Percentiles rank a stretch among this genome's conserved stretches.
Evolutionary conservation across 2,329 filamentous ascomycete species (phyloP).

Genomic region (Teratosphaeriaceae sp.): DNA sequence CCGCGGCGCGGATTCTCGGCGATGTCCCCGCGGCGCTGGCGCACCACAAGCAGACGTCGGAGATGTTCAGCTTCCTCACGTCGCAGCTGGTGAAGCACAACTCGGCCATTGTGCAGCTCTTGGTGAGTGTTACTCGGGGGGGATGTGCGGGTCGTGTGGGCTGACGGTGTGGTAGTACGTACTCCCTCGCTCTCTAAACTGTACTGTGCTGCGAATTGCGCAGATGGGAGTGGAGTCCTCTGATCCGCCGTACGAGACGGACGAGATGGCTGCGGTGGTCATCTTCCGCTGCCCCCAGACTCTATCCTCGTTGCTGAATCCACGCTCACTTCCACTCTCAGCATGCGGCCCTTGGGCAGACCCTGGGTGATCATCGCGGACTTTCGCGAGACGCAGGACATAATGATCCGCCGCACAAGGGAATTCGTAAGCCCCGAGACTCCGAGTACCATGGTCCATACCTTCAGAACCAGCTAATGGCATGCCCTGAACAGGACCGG

Average conservation of each 20-base stretch:
- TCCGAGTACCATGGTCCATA: neutral
- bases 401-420: conserved; percentile 37
- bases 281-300: no score
- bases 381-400: conserved; percentile 38
- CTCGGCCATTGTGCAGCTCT: conserved; percentile 43
- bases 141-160: no score
- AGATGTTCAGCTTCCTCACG: conserved; percentile 13
- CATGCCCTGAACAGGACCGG: conserved; percentile 25
- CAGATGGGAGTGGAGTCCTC: no score
- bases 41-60: conserved; percentile 28
- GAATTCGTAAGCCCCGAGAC: conserved; percentile 31
- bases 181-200: no score
- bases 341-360: conserved; percentile 35
- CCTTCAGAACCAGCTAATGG: no score
- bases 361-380: conserved; percentile 40
- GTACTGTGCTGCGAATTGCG: no score
- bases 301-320: no score
- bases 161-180: no score
- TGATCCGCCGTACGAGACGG: no score
- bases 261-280: no score
- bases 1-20: conserved; percentile 34
- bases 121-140: no score
- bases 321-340: no score
- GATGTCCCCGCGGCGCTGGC: conserved; percentile 38
- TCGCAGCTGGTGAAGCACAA: conserved; percentile 19